These are phyloP conservation scores for Yamadazyma trypodendri DNA, from an alignment of 1,139 yeast species.

Conservation along the genomic window DNA sequence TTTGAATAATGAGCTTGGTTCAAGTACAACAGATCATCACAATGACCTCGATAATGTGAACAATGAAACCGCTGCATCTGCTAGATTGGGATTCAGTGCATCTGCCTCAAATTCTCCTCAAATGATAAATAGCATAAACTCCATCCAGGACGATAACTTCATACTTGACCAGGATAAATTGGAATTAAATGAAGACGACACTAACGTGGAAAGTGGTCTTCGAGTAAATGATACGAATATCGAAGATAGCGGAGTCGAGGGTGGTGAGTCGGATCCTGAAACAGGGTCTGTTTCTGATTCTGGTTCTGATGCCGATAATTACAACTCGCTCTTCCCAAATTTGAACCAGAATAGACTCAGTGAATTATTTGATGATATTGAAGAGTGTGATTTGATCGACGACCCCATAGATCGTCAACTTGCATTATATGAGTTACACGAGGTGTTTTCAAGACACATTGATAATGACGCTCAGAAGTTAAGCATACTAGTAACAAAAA, in stretches of 20 bases:
- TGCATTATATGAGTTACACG: conserved; percentile 39
- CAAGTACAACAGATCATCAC: neutral
- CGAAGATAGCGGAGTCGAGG: conserved; percentile 17
- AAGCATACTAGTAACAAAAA: conserved; percentile 30
- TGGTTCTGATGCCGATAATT: conserved; percentile 20
- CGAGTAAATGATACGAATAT: conserved; percentile 24
- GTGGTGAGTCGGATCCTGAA: conserved; percentile 19
- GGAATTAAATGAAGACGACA: conserved; percentile 30
- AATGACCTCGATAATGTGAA: conserved; percentile 4
- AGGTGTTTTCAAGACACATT: conserved; percentile 31
- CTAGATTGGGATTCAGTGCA: conserved; percentile 26
- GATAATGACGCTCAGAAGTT: conserved; percentile 35
- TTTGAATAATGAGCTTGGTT: conserved; percentile 5
- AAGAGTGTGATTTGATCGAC: conserved; percentile 34
- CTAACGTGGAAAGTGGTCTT: conserved; percentile 22
- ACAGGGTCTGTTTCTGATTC: conserved; percentile 19
- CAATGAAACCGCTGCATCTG: conserved; percentile 3
- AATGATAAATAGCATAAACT: conserved; percentile 35
- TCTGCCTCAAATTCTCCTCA: conserved; percentile 46
- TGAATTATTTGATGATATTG: conserved; percentile 34
- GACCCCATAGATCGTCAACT: conserved; percentile 41
- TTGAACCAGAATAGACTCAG: conserved; percentile 17
- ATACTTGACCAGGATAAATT: conserved; percentile 37
- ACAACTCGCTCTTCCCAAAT: conserved; percentile 13
- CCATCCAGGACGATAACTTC: conserved; percentile 33